Conservation (phyloP, 2,329 filamentous ascomycete species). For the Paraphoma chrysanthemicola region DNA sequence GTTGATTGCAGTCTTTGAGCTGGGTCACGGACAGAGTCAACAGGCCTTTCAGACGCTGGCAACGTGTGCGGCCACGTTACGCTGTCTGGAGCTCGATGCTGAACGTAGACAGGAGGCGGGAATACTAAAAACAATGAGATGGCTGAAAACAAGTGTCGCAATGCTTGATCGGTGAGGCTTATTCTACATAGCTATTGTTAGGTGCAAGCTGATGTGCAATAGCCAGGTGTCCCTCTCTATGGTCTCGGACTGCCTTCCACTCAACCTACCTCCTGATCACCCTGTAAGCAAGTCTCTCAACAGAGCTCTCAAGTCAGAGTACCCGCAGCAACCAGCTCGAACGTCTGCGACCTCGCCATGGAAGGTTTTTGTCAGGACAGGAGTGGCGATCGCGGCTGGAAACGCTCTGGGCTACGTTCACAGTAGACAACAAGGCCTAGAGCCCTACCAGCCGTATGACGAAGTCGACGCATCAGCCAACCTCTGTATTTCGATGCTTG, state of each 20-base stretch:
- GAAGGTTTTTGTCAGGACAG: slow-evolving; percentile 17
- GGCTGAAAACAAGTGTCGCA: slow-evolving; percentile 14
- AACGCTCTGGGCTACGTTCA: slow-evolving; percentile 13
- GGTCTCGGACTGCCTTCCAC: neutral
- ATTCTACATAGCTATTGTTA: no score
- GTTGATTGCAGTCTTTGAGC: slow-evolving; percentile 16
- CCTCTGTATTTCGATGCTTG: slow-evolving; percentile 9
- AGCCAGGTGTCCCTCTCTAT: slow-evolving; percentile 6
- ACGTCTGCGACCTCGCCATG: slow-evolving; percentile 14
- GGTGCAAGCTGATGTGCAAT: neutral
- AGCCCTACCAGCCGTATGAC: slow-evolving; percentile 5
- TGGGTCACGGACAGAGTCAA: slow-evolving; percentile 11
- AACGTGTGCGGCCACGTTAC: slow-evolving; percentile 2
- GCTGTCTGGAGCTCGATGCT: slow-evolving; percentile 5
- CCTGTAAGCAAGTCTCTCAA: slow-evolving; percentile 4
- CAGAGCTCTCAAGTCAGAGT: neutral
- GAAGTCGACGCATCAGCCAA: slow-evolving; percentile 8
- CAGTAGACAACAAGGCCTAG: neutral
- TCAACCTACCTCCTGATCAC: slow-evolving; percentile 2
- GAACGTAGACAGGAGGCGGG: neutral
- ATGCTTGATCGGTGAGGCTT: slow-evolving; percentile 14
- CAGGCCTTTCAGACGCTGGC: slow-evolving; percentile 14
- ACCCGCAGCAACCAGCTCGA: slow-evolving; percentile 1
- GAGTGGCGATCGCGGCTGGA: slow-evolving; percentile 12
- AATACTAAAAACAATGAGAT: neutral